Evolutionary conservation across 2,329 filamentous ascomycete genomes (phyloP).

Genomic region (Talaromyces sp.): DNA sequence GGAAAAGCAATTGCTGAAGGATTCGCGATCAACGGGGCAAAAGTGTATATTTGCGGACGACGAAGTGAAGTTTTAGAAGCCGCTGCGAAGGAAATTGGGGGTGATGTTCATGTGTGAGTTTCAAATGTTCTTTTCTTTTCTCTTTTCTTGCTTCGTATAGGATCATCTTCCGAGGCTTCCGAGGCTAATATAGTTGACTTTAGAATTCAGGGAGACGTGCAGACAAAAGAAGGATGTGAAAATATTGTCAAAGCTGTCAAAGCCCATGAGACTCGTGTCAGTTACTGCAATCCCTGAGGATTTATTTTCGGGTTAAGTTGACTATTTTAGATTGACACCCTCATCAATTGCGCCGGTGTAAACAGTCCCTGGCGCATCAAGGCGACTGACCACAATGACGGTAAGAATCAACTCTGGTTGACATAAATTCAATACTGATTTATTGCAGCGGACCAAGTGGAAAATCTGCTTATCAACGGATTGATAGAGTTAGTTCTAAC

Average conservation of each 20-base stretch:
- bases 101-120: constrained; percentile 6
- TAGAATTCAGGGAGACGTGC: constrained; percentile 21
- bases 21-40: constrained; percentile 44
- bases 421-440: neutral
- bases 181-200: neutral
- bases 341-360: constrained; percentile 23
- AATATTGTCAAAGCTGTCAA: constrained; percentile 16
- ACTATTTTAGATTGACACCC: constrained; percentile 14
- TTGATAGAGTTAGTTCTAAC: constrained; percentile 6
- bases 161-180: neutral
- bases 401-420: neutral
- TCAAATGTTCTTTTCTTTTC: neutral
- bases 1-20: constrained; percentile 21
- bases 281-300: neutral
- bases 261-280: constrained; percentile 17
- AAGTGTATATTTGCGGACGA: constrained; percentile 49
- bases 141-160: neutral
- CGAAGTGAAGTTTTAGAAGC: constrained; percentile 36
- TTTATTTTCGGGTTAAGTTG: neutral
- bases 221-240: constrained; percentile 19
- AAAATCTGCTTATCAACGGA: constrained; percentile 10
- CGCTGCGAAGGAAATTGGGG: constrained; percentile 9
- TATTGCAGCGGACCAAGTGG: constrained; percentile 10
- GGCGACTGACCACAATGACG: constrained; percentile 7
- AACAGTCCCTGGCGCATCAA: constrained; percentile 6